Conservation (phyloP, 2,329 filamentous ascomycete genomes). For the Rutstroemia sp. region DNA sequence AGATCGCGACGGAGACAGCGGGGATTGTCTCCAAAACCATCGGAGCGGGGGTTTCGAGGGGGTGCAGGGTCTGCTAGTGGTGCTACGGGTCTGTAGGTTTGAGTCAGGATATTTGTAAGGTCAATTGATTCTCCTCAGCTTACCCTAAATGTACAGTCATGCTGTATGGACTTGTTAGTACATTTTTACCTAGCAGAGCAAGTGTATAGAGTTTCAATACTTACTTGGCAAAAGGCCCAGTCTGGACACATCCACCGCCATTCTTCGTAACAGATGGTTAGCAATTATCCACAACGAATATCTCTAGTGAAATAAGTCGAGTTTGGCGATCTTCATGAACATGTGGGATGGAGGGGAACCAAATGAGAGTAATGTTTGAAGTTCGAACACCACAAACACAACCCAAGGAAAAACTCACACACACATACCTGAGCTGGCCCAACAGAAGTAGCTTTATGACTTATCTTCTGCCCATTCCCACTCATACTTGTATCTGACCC, state of each 20-base stretch:
- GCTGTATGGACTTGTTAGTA: neutral
- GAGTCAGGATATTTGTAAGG: constrained; percentile 11
- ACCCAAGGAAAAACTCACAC: neutral
- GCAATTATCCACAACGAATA: too few relatives aligned
- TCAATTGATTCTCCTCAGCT: constrained; percentile 27
- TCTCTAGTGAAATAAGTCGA: too few relatives aligned
- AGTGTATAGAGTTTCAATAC: neutral
- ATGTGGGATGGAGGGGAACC: too few relatives aligned
- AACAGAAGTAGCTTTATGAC: constrained; percentile 21
- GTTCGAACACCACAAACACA: too few relatives aligned
- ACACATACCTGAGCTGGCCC: constrained; percentile 28
- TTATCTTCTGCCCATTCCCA: constrained; percentile 36
- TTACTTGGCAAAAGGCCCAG: constrained; percentile 36
- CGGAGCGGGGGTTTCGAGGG: constrained; percentile 27
- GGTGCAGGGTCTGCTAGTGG: constrained; percentile 20
- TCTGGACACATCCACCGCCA: constrained; percentile 46
- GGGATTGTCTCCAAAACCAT: constrained; percentile 31
- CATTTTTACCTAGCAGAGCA: too few relatives aligned
- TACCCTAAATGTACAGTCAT: constrained; percentile 39
- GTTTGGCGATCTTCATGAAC: too few relatives aligned
- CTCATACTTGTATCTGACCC: constrained; percentile 43
- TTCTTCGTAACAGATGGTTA: constrained; percentile 17
- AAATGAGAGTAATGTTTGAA: too few relatives aligned
- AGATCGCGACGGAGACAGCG: constrained; percentile 37
- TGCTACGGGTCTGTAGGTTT: constrained; percentile 12